Conservation (phyloP, 805 yeast species). For the Candida incommunis region DNA sequence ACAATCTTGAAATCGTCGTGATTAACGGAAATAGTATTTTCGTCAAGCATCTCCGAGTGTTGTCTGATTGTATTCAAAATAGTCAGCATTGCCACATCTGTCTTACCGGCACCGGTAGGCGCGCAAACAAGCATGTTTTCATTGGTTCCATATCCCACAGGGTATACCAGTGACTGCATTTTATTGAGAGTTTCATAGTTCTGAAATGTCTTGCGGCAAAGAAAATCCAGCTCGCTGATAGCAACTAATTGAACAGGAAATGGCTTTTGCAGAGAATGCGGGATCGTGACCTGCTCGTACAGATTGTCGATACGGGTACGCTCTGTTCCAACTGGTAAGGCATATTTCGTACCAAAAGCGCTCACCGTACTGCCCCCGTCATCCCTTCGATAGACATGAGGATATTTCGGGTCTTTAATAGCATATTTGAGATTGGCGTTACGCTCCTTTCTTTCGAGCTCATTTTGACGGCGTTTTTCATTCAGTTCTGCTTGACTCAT, state of each 20-base stretch:
- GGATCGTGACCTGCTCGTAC: constrained; percentile 79
- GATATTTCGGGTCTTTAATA: constrained; percentile 41
- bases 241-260: constrained; percentile 33
- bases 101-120: constrained; percentile 97
- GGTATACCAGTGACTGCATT: constrained; percentile 82
- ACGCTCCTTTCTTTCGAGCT: constrained; percentile 7
- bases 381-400: constrained; percentile 70
- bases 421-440: constrained; percentile 15
- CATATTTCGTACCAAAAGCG: constrained; percentile 65
- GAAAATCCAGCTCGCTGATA: constrained; percentile 50
- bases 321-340: constrained; percentile 71
- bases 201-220: constrained; percentile 75
- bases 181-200: constrained; percentile 66
- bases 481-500: constrained; percentile 8
- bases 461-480: constrained; percentile 8
- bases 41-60: constrained; percentile 30
- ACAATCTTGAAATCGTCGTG: constrained; percentile 81
- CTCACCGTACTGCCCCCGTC: constrained; percentile 60
- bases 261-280: constrained; percentile 42
- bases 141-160: constrained; percentile 83
- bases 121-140: constrained; percentile 96
- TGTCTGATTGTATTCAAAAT: constrained; percentile 70
- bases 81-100: constrained; percentile 78
- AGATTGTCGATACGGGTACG: constrained; percentile 23
- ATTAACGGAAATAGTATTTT: constrained; percentile 43